Evolutionary conservation across 495 filamentous ascomycete species (phyloP).

Genomic region (Lasiosphaeris hirsuta): DNA sequence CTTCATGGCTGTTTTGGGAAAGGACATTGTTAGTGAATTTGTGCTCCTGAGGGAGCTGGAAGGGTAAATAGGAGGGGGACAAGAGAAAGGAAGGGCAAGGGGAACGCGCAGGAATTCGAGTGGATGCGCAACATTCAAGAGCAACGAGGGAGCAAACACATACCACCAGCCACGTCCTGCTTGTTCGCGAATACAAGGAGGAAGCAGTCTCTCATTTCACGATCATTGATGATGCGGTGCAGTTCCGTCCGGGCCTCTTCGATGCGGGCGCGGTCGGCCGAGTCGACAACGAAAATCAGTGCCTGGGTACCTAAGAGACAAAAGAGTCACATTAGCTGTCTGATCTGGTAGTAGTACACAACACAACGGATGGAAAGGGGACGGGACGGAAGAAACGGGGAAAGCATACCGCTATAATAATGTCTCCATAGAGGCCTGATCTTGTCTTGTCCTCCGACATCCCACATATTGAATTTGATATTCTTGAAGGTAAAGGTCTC

Average conservation of each 20-base stretch:
- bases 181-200: slow-evolving; percentile 97
- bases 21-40: neutral
- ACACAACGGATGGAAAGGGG: neutral
- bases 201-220: slow-evolving; percentile 96
- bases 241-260: slow-evolving; percentile 88
- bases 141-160: slow-evolving; percentile 24
- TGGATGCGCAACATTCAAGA: neutral
- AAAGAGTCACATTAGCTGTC: neutral
- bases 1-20: slow-evolving; percentile 62
- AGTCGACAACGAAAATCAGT: slow-evolving; percentile 96
- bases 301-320: slow-evolving; percentile 77
- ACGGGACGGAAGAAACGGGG: slow-evolving; percentile 6
- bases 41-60: neutral
- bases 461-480: slow-evolving; percentile 99
- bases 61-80: neutral
- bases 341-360: neutral
- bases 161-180: slow-evolving; percentile 87
- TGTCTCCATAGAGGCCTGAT: slow-evolving; percentile 97
- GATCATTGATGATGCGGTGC: slow-evolving; percentile 91
- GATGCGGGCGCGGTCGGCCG: slow-evolving; percentile 78
- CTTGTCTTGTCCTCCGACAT: slow-evolving; percentile 99
- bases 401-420: slow-evolving; percentile 83
- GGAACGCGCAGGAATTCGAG: too few species aligned
- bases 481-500: slow-evolving; percentile 99
- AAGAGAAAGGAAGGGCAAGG: neutral